Evolutionary conservation across 305 asterid species (phyloP).

Genomic region (Withania somnifera): DNA sequence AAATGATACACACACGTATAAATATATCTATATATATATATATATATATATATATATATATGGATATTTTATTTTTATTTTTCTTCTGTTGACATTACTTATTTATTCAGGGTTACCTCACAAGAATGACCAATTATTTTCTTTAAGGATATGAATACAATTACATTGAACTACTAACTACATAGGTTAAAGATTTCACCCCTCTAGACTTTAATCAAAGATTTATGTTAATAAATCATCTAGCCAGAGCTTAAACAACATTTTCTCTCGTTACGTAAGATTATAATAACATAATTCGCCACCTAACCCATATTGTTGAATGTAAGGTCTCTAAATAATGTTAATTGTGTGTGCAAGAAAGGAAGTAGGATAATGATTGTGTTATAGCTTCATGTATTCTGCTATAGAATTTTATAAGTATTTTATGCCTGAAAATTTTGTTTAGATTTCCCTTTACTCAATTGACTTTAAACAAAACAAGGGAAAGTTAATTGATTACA

Average conservation of each 20-base stretch:
- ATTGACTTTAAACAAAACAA: neutral
- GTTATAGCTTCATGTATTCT: neutral
- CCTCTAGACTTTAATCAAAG: too few species aligned
- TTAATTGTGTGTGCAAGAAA: neutral
- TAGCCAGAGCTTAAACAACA: too few species aligned
- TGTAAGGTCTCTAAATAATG: neutral
- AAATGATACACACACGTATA: neutral
- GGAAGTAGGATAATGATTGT: neutral
- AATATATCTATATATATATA: too few species aligned
- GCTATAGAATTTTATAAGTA: too few species aligned
- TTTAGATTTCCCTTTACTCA: neutral
- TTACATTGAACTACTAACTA: neutral
- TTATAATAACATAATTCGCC: neutral
- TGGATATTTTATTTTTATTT: too few species aligned
- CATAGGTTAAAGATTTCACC: neutral
- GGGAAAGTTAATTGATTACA: conserved; percentile 11
- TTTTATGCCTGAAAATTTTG: neutral
- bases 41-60: too few species aligned
- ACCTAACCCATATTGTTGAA: neutral
- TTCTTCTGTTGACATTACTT: too few species aligned
- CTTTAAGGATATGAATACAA: neutral
- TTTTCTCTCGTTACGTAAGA: neutral
- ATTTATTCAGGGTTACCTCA: too few species aligned
- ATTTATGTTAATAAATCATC: too few species aligned
- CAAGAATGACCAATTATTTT: neutral